Conservation (phyloP, 192 early-diverging fungal genomes). For the Phlyctochytrium bullatum region DNA sequence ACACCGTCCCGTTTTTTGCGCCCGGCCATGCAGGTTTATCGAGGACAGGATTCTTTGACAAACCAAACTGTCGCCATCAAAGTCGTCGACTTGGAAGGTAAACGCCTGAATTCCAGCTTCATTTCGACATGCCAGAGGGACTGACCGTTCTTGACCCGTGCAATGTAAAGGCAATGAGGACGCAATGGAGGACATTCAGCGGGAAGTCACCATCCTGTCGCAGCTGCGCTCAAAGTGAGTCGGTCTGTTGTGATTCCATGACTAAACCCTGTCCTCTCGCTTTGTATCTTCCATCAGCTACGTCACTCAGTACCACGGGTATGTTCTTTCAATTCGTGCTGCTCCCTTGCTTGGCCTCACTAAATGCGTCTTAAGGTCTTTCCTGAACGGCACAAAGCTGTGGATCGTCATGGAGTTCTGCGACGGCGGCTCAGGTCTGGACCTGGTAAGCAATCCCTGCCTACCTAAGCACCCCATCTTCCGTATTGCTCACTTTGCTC, state of each 20-base stretch:
- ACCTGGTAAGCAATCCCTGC: conserved; percentile 60
- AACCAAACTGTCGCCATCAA: conserved; percentile 89
- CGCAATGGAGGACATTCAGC: conserved; percentile 98
- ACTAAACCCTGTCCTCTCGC: background rate
- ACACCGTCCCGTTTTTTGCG: conserved; percentile 46
- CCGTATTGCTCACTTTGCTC: background rate
- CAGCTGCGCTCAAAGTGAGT: conserved; percentile 51
- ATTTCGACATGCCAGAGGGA: background rate
- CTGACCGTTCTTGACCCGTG: background rate
- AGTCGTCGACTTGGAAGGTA: conserved; percentile 89
- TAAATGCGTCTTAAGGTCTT: conserved; percentile 22
- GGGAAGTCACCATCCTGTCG: conserved; percentile 93
- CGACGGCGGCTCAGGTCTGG: conserved; percentile 89
- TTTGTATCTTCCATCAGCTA: conserved; percentile 70
- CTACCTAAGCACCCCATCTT: background rate
- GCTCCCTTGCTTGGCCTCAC: background rate
- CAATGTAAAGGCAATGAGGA: conserved; percentile 74
- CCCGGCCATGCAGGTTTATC: conserved; percentile 30
- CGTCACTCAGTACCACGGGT: conserved; percentile 89
- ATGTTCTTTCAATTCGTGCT: conserved; percentile 23
- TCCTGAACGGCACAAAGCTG: conserved; percentile 79
- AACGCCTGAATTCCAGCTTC: background rate
- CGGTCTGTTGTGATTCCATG: background rate
- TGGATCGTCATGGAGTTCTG: conserved; percentile 99
- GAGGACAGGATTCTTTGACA: conserved; percentile 65